A percentile compares a stretch with the other conserved stretches of the same genome.
phyloP scores from a whole-genome alignment of 306 rosid genomes.

The Pyrus bretschneideri region DNA sequence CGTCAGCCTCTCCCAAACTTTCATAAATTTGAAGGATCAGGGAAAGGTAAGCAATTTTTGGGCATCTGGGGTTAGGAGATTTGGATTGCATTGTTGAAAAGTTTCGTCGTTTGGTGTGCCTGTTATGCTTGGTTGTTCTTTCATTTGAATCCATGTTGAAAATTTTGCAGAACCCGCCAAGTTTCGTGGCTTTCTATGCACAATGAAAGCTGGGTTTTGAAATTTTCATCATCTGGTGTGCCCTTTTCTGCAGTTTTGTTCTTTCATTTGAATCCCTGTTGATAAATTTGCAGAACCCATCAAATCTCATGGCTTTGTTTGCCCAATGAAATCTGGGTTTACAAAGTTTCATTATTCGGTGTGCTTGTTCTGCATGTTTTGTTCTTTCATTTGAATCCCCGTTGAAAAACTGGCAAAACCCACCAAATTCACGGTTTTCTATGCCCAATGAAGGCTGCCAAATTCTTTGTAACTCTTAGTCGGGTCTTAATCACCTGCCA shows the following conservation, averaged over 20 bases:
- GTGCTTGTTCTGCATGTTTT: not conserved
- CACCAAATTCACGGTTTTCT: not conserved
- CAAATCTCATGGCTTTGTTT: not conserved
- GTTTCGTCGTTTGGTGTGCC: not conserved
- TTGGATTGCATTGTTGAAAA: not conserved
- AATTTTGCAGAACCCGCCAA: not conserved
- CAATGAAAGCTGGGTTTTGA: not conserved
- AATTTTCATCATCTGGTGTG: not conserved
- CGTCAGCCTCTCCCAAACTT: constrained; percentile 68
- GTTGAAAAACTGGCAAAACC: not conserved
- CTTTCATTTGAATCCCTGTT: not conserved
- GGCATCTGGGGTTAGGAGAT: not conserved
- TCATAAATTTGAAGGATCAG: constrained; percentile 46
- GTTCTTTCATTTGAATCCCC: not conserved
- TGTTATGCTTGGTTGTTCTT: not conserved
- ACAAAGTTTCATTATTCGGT: not conserved
- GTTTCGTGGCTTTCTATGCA: not conserved
- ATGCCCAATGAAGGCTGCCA: not conserved
- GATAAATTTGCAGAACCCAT: not conserved
- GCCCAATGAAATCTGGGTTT: not conserved
- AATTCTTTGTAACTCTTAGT: not conserved
- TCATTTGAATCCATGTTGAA: not conserved
- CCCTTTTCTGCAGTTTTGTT: not conserved
- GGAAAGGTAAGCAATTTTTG: constrained; percentile 49
- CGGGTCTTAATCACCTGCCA: not conserved